Evolutionary conservation across 2,329 filamentous ascomycete genomes (phyloP), one percentile per base, ranked within the genome.

Genomic region (Beauveria scarabaeidicola): DNA sequence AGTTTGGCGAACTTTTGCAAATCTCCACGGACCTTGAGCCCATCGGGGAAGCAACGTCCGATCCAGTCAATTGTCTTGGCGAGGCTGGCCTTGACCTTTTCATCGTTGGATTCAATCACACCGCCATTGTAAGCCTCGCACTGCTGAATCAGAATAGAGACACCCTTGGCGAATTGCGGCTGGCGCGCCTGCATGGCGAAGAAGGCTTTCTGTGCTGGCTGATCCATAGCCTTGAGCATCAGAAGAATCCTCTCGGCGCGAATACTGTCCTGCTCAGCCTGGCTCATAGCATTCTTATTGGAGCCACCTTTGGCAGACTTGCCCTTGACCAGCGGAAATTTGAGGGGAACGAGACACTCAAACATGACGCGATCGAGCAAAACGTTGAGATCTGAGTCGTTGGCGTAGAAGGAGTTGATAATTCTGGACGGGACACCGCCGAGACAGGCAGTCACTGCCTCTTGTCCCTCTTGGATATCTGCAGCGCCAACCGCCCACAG

Each of bases 401-500:
- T 97, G 62, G 91, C 88, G 71, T 96, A 99, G 68, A 88, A 92
- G 0, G 88, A 87, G 68, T 91, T 91, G 63, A 97, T 85, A 48
- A 99, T 91, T 63, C 85, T 88, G 1, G 88, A 88, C 2, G 94
- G 93, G 43, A 95, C 91, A 25, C 87, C 87, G 7, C 87, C 88
- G 13, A 99, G 77, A n/a, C 93, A 82, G 10, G 84, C 77, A 13
- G 81, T 82, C 21, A 96, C 87, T 19, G 81, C 78, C 65, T 96
- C 90, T 66, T 93, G 88, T 15, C 90, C 90, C 56, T 88, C 84
- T 25, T 90, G 86, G 66, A 99, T 89, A 67, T 96, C 92, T 19
- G 91, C 90, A 19, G 87, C 85, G 13, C 90, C 93, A 19, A 95
- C 92, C n/a, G 90, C 92, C 94, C 94, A 99, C 29, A 97, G 86